Percentiles rank a stretch among this genome's conserved stretches.
These are phyloP conservation scores for Colletotrichum gloeosporioides DNA, from an alignment of 2,329 filamentous ascomycete species.

Conservation along the genomic window DNA sequence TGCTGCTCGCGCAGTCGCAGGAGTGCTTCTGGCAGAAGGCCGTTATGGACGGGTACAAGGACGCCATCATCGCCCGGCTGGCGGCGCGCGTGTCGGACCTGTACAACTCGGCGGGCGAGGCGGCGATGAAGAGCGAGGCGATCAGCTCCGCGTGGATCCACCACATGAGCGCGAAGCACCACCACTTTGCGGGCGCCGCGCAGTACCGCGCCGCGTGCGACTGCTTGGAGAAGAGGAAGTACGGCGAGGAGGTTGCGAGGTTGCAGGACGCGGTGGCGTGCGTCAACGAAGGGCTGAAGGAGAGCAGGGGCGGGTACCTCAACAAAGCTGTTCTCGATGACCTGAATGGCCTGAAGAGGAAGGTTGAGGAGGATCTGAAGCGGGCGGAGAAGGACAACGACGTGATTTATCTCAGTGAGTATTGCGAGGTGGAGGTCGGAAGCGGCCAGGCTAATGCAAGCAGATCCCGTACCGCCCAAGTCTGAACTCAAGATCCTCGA, in stretches of 20 bases:
- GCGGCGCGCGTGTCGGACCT: conserved; percentile 90
- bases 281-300: conserved; percentile 85
- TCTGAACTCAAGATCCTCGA: conserved; percentile 86
- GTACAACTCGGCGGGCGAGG: conserved; percentile 84
- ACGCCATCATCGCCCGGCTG: conserved; percentile 88
- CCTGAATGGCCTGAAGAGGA: conserved; percentile 80
- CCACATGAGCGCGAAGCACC: conserved; percentile 95
- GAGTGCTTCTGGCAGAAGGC: conserved; percentile 99
- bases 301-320: conserved; percentile 74
- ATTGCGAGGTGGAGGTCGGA: rapidly evolving
- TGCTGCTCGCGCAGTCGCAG: conserved; percentile 91
- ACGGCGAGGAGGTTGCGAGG: conserved; percentile 92
- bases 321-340: conserved; percentile 84
- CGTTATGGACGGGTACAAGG: conserved; percentile 91
- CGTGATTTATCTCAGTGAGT: conserved; percentile 83
- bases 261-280: conserved; percentile 82
- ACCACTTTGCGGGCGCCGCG: conserved; percentile 94
- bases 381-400: conserved; percentile 96
- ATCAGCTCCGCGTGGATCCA: conserved; percentile 97
- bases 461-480: conserved; percentile 82
- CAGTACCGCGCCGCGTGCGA: conserved; percentile 92
- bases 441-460: conserved; percentile 32
- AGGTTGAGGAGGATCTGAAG: conserved; percentile 86
- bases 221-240: conserved; percentile 90
- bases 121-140: conserved; percentile 85